phyloP scores from a whole-genome alignment of 257 asterid genomes.

The Rauvolfia tetraphylla region DNA sequence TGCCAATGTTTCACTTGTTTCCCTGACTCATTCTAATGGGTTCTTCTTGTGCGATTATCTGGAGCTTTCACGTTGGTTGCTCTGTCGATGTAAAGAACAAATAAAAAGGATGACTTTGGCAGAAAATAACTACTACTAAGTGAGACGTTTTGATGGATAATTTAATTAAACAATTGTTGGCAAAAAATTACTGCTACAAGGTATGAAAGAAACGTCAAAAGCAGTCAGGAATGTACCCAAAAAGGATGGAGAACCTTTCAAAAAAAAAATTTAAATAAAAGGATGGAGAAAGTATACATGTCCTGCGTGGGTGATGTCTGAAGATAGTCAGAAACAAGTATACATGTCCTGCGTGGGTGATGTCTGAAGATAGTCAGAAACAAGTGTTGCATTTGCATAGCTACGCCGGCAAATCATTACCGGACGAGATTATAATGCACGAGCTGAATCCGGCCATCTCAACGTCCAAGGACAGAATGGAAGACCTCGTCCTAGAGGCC shows the following conservation, averaged over 20 bases:
- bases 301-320: background rate
- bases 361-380: background rate
- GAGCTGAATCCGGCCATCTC: background rate
- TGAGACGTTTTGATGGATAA: background rate
- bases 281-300: background rate
- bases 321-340: background rate
- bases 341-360: background rate
- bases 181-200: conserved; percentile 12
- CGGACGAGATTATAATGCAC: too few species aligned
- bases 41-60: background rate
- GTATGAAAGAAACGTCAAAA: background rate
- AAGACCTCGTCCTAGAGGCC: background rate
- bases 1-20: background rate
- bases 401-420: background rate
- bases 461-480: background rate
- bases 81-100: background rate
- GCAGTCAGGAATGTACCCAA: background rate
- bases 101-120: background rate
- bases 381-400: background rate
- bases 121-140: background rate
- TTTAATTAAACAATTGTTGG: conserved; percentile 1
- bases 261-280: background rate
- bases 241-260: too few species aligned
- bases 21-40: background rate
- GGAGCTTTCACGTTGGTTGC: background rate